A percentile compares a stretch with the other conserved stretches of the same genome.
phyloP scores from a whole-genome alignment of 495 filamentous ascomycete genomes.

The Lasiosphaeriaceae sp. region DNA sequence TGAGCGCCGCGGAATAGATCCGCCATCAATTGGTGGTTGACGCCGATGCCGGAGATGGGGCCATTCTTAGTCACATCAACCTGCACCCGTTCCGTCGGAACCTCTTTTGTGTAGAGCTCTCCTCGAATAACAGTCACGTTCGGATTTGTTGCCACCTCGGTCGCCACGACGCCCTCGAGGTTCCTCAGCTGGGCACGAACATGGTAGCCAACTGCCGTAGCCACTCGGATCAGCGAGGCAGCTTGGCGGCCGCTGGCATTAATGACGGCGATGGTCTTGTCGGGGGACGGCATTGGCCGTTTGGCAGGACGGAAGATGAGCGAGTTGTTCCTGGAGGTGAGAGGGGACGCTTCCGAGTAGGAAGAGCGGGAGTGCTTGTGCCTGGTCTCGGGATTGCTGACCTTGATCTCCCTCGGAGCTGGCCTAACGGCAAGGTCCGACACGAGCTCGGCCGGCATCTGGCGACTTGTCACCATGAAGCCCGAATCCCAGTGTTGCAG shows the following conservation, averaged over 20 bases:
- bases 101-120: conserved; percentile 64
- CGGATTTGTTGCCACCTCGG: conserved; percentile 73
- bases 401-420: conserved; percentile 33
- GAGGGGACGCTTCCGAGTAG: conserved; percentile 48
- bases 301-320: conserved; percentile 49
- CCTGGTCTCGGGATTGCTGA: conserved; percentile 28
- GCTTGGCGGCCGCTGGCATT: conserved; percentile 92
- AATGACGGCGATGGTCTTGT: conserved; percentile 84
- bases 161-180: conserved; percentile 73
- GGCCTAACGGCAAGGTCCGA: conserved; percentile 42
- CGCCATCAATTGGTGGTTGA: conserved; percentile 62
- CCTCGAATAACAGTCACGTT: conserved; percentile 84
- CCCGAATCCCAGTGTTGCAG: not conserved
- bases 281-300: conserved; percentile 48
- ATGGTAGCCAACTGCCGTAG: conserved; percentile 83
- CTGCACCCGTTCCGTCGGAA: conserved; percentile 34
- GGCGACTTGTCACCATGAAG: not conserved
- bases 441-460: conserved; percentile 34
- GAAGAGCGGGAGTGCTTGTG: conserved; percentile 53
- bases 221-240: conserved; percentile 87
- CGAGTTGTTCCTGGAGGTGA: conserved; percentile 46
- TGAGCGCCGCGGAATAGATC: conserved; percentile 78
- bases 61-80: conserved; percentile 41
- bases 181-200: conserved; percentile 87
- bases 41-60: conserved; percentile 44